Base-by-base conservation (phyloP, 208 protist species). In the Leishmania arabica region DNA sequence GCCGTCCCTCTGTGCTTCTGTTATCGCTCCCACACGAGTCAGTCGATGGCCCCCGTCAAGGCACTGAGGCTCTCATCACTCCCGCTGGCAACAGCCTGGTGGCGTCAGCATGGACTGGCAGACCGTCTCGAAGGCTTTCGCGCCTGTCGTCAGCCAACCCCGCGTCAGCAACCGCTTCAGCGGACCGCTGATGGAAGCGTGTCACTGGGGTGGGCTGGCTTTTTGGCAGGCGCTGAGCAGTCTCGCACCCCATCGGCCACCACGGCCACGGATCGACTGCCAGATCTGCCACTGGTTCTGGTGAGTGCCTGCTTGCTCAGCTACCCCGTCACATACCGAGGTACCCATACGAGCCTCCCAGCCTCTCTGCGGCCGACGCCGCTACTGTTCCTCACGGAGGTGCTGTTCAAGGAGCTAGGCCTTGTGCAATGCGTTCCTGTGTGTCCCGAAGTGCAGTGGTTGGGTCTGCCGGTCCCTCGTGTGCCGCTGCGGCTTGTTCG, bases 391-490 rank as follows among this genome's bases (percentile, higher is more conserved):
- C 42, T 94, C 15, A 58, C 89, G 0, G 66, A 95, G 77, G 85
- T 85, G 71, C 73, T 97, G 11, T 85, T 70, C 77, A 76, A 83
- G 56, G 70, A 79, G 45, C 27, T 89, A 56, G 65, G 65, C n/a
- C 69, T 85, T 9, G 75, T 87, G 69, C 80, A 85, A 27, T 91
- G 89, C 53, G 68, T 96, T 62, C 90, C 91, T 0, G 60, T 95
- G 42, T 97, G 94, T 81, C 94, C 94, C 0, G 92, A 97, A 72
- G 84, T 97, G 89, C 83, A 95, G 74, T 71, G 92, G 69, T 87
- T 97, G 17, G 79, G 81, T 19, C 86, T 97, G 70, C 76, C 88
- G 0, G 83, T 80, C 21, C 94, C 94, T 37, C 90, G 94, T 27
- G 79, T 65, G 0, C 92, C 92, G 37, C 76, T 97, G 69, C 86